phyloP scores from a whole-genome alignment of 2,329 filamentous ascomycete species.

The Raffaelea ambrosiae region DNA sequence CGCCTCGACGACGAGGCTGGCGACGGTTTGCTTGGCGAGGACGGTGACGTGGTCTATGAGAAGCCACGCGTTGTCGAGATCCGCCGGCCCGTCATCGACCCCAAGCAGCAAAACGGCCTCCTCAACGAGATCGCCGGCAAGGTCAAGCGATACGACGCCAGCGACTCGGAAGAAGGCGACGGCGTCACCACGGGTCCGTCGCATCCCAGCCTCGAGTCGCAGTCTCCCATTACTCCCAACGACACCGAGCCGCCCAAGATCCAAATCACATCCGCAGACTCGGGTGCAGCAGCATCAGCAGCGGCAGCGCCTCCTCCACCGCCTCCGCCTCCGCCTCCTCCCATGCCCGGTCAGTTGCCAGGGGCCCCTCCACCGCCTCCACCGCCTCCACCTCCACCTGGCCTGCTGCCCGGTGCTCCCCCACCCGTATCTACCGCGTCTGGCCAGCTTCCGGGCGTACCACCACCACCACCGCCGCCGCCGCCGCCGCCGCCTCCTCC shows the following conservation, averaged over 20 bases:
- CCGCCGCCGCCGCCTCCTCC: conserved; percentile 16
- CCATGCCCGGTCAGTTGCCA: conserved; percentile 20
- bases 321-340: conserved; percentile 39
- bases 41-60: conserved; percentile 55
- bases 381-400: conserved; percentile 27
- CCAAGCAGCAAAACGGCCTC: conserved; percentile 58
- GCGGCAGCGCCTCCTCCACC: conserved; percentile 14
- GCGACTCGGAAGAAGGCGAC: conserved; percentile 61
- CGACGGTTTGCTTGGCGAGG: conserved; percentile 26
- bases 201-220: conserved; percentile 65
- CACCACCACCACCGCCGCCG: conserved; percentile 17
- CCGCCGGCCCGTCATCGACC: conserved; percentile 58
- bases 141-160: conserved; percentile 63
- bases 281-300: not conserved
- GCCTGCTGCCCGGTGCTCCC: conserved; percentile 21
- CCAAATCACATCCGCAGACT: conserved; percentile 36
- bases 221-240: conserved; percentile 57
- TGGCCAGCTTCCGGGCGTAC: conserved; percentile 16
- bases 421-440: conserved; percentile 37
- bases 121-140: conserved; percentile 65
- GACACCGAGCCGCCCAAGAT: conserved; percentile 54
- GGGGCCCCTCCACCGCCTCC: conserved; percentile 18
- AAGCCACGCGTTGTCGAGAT: conserved; percentile 74
- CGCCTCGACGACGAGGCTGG: conserved; percentile 47
- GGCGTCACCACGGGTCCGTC: conserved; percentile 66